Evolutionary conservation across 192 early-diverging fungal genomes (phyloP), one percentile per base, ranked within the genome.

Genomic region (Coemansia sp.): DNA sequence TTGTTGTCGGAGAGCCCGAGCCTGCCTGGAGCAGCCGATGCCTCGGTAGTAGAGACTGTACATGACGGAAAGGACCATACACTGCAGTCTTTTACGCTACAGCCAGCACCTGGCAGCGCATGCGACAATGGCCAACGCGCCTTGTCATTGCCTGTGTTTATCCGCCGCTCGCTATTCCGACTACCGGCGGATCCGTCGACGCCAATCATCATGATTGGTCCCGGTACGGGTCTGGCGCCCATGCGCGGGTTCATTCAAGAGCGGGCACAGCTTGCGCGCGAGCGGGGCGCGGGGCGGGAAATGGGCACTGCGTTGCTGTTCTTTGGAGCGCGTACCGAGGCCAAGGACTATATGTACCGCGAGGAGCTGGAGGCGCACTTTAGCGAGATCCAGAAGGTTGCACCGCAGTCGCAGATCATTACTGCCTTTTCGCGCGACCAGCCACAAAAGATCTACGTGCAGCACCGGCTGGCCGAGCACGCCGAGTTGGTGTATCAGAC

Each of bases 161-260:
- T 99, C 65, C 91, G 98, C 64, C 88, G 91, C 49, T 94, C 92
- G 24, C 85, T 88, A 52, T 99, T 99, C 88, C 91, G 93, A 50
- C 86, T 99, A 58, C 98, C 98, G n/a, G 78, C 87, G 29, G 91
- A 96, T 71, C 75, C 86, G 47, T 68, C 85, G 9, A 73, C 89
- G 12, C 98, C 98, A 18, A 82, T 99, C 68, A 88, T 99, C 38
- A 99, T 99, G 98, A 85, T 99, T 38, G 98, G 98, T 0, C 98
- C 98, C n/a, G 98, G 98, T 53, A 99, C 98, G 5, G 98, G 98
- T 50, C 93, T 99, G 43, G 98, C 98, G 18, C 98, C 98, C 31
- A 98, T 99, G 91, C 89, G 98, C 53, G 98, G 92, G 5, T 99
- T 99, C 72, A 76, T 98, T 12, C 90, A 92, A 64, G 98, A 99